Base-by-base conservation (phyloP, 228 moss, liverwort and hornwort species). In the Sphagnum fallax region DNA sequence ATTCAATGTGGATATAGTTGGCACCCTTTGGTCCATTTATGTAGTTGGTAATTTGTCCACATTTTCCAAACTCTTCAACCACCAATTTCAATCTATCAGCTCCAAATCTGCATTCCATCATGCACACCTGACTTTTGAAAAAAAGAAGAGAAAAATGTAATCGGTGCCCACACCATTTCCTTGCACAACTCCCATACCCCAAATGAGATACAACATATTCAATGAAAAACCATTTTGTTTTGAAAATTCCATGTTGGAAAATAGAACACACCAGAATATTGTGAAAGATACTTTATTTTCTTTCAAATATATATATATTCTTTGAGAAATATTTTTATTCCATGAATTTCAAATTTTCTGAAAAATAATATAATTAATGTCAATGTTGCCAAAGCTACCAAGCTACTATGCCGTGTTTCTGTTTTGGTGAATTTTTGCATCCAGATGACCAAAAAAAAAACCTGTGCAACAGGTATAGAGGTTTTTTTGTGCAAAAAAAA, bases 1-100 rank as follows among this genome's bases (percentile, higher is more conserved):
- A 86, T 47, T 71, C 77, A 72, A 86, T 70, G 64, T 86, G 86
- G 51, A 86, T 75, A 82, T 82, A 86, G 61, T 78, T 82, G 4
- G 73, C 72, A 9, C 80, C 80, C 69, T 75, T 75, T 50, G 82
- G 80, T 75, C 82, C 86, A 11, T 65, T 16, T 18, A 80, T 69
- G 52, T 48, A 60, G 67, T 77, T 69, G 4, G 80, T 67, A 65
- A 86, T 80, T 52, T 69, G 82, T 52, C 82, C 86, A 15, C 82
- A 86, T 61, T 82, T 86, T 55, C 55, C 75, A 75, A 86, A 86
- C 69, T 86, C 86, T 62, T 60, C 69, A 0, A 82, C 65, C 70
- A 86, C 80, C 51, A 71, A 55, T 10, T 73, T 69, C 64, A 75
- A 11, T 52, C 80, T 77, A 47, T 48, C 51, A 13, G 18, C 64